Conservation (phyloP, 2,329 filamentous ascomycete genomes). For the Fusarium duplospermum region DNA sequence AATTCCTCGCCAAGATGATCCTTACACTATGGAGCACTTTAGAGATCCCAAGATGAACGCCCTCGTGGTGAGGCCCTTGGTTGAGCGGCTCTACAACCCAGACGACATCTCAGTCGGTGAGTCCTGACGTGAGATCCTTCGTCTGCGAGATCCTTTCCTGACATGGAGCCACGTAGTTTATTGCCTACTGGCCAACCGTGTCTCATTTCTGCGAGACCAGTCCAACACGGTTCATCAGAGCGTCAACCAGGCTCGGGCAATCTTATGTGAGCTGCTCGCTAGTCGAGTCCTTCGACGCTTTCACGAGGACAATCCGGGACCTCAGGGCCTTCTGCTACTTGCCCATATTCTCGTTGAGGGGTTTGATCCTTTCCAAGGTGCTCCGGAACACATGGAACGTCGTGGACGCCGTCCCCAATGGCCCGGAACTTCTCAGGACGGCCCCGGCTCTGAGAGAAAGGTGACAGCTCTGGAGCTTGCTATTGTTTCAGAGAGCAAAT, state of each 20-base stretch:
- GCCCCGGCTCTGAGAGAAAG: slow-evolving; percentile 61
- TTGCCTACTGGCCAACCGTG: slow-evolving; percentile 76
- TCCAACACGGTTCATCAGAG: slow-evolving; percentile 74
- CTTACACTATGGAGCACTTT: slow-evolving; percentile 69
- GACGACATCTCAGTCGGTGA: slow-evolving; percentile 72
- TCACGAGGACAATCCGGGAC: slow-evolving; percentile 74
- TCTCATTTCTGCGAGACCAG: slow-evolving; percentile 77
- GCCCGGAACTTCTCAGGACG: slow-evolving; percentile 49
- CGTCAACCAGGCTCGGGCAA: slow-evolving; percentile 75
- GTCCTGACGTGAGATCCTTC: slow-evolving; percentile 23
- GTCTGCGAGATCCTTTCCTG: background rate
- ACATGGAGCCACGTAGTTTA: slow-evolving; percentile 63
- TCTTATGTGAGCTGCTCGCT: slow-evolving; percentile 76
- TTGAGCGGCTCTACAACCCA: slow-evolving; percentile 73
- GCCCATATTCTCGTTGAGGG: slow-evolving; percentile 77
- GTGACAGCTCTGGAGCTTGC: slow-evolving; percentile 78
- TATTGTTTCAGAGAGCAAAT: slow-evolving; percentile 77
- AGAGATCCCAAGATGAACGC: slow-evolving; percentile 75
- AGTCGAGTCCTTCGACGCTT: slow-evolving; percentile 74
- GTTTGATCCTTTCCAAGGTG: slow-evolving; percentile 79
- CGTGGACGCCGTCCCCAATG: slow-evolving; percentile 57
- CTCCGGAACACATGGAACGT: slow-evolving; percentile 67
- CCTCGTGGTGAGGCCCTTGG: slow-evolving; percentile 74
- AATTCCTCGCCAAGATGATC: slow-evolving; percentile 49
- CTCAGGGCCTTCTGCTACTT: slow-evolving; percentile 71